A percentile compares a stretch with the other conserved stretches of the same genome.
Conservation (phyloP, 2,329 filamentous ascomycete species). For the Arthrobotrys megalospora region DNA sequence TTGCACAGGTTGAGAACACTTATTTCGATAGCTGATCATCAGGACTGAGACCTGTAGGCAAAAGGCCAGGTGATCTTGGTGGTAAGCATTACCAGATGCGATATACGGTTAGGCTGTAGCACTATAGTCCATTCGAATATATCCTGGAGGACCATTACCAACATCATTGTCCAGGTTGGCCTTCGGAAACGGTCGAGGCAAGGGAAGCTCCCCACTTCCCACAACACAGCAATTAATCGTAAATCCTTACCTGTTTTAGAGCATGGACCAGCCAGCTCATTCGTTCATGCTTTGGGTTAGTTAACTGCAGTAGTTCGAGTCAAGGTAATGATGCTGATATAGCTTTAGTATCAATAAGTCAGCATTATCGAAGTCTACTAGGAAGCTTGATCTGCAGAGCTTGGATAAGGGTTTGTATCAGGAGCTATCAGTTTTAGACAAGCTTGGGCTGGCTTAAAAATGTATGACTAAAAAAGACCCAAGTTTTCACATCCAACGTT, state of each 20-base stretch:
- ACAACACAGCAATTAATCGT: neutral
- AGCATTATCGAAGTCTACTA: slow-evolving; percentile 6
- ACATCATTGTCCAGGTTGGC: neutral
- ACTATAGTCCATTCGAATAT: no score
- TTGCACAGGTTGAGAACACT: neutral
- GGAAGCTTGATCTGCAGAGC: neutral
- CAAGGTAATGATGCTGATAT: slow-evolving; percentile 11
- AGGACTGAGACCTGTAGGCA: slow-evolving; percentile 13
- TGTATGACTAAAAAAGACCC: slow-evolving; percentile 11
- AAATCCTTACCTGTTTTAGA: slow-evolving; percentile 10
- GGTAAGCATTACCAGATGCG: neutral
- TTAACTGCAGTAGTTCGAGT: neutral
- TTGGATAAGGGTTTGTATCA: slow-evolving; percentile 19
- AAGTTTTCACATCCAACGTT: neutral
- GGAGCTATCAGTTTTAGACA: slow-evolving; percentile 22
- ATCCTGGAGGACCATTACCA: neutral
- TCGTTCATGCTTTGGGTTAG: neutral
- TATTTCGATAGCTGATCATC: slow-evolving; percentile 1
- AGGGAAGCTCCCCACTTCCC: slow-evolving; percentile 14
- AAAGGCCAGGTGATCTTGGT: slow-evolving; percentile 12
- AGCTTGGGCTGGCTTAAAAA: slow-evolving; percentile 31
- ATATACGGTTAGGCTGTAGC: slow-evolving; percentile 19
- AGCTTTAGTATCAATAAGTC: slow-evolving; percentile 18
- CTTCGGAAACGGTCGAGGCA: neutral
- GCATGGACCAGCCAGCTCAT: slow-evolving; percentile 1